phyloP scores from a whole-genome alignment of 2,329 filamentous ascomycete genomes.

The Exophiala viscosa region DNA sequence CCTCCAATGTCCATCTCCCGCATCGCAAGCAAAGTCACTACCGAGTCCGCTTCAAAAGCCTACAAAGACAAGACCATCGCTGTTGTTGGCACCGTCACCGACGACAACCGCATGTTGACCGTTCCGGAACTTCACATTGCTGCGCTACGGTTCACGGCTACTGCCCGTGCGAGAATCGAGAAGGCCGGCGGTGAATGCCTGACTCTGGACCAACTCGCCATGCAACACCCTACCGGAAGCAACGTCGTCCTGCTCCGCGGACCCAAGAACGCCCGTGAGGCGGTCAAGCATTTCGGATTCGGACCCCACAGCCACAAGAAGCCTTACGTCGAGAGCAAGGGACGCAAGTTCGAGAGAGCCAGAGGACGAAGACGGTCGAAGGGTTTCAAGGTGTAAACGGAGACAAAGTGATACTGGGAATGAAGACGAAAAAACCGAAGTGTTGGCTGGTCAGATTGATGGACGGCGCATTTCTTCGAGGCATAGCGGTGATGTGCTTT shows the following conservation, averaged over 20 bases:
- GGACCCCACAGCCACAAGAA: conserved; percentile 99
- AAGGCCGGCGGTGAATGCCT: conserved; percentile 92
- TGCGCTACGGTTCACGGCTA: conserved; percentile 93
- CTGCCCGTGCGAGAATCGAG: conserved; percentile 86
- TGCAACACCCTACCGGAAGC: conserved; percentile 89
- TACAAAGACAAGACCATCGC: conserved; percentile 75
- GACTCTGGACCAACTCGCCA: conserved; percentile 95
- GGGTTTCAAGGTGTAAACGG: conserved; percentile 97
- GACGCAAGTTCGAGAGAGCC: conserved; percentile 98
- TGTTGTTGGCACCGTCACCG: conserved; percentile 90
- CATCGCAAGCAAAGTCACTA: conserved; percentile 63
- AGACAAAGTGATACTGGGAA: conserved; percentile 3
- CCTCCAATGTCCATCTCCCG: conserved; percentile 91
- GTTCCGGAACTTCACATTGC: conserved; percentile 91
- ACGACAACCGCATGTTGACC: conserved; percentile 90
- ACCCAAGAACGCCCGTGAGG: conserved; percentile 97
- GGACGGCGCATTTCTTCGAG: background rate
- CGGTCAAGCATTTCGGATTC: conserved; percentile 98
- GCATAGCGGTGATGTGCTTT: conserved; percentile 17
- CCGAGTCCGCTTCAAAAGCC: conserved; percentile 52
- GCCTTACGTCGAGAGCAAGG: conserved; percentile 96
- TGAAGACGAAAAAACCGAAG: conserved; percentile 1
- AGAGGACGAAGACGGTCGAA: conserved; percentile 97
- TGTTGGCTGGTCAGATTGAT: background rate
- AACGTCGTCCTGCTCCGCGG: conserved; percentile 97